These are phyloP conservation scores for Ilyonectria destructans DNA, from an alignment of 2,329 filamentous ascomycete genomes.

Conservation along the genomic window DNA sequence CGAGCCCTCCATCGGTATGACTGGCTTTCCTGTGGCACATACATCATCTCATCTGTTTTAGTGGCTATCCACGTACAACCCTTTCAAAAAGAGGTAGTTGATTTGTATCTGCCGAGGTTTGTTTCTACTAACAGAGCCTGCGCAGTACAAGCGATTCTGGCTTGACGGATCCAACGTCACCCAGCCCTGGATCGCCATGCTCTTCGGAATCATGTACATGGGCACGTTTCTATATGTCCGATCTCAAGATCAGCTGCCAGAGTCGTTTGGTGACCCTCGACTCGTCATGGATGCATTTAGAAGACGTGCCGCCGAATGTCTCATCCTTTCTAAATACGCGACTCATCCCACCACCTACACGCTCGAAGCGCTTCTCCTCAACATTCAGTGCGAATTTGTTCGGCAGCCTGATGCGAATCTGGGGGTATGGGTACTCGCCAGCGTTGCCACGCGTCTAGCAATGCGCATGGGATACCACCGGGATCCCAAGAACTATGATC, in stretches of 20 bases:
- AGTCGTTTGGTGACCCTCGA: slow-evolving; percentile 27
- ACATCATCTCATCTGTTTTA: not conserved
- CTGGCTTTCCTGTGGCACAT: no score
- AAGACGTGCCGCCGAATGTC: slow-evolving; percentile 37
- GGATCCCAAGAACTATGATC: slow-evolving; percentile 28
- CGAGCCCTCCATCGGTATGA: slow-evolving; percentile 36
- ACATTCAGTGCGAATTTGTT: slow-evolving; percentile 38
- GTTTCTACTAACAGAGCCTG: not conserved
- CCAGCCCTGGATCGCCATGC: slow-evolving; percentile 35
- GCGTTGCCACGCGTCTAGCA: slow-evolving; percentile 35
- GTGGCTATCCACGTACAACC: slow-evolving; percentile 38
- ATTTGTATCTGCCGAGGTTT: not conserved
- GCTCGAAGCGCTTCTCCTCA: slow-evolving; percentile 36
- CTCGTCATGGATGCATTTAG: slow-evolving; percentile 33
- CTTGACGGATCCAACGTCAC: slow-evolving; percentile 16
- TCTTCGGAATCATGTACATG: slow-evolving; percentile 36
- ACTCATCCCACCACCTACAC: slow-evolving; percentile 21
- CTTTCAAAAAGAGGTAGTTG: slow-evolving; percentile 39
- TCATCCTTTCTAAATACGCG: slow-evolving; percentile 36
- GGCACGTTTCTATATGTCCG: slow-evolving; percentile 37
- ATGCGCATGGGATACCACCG: slow-evolving; percentile 45
- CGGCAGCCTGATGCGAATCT: slow-evolving; percentile 35
- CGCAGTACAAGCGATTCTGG: slow-evolving; percentile 39
- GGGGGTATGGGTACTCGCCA: slow-evolving; percentile 34
- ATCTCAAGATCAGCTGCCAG: slow-evolving; percentile 31